A percentile compares a stretch with the other conserved stretches of the same genome.
phyloP scores from a whole-genome alignment of 2,329 filamentous ascomycete species.

The Stagonosporopsis tanaceti region DNA sequence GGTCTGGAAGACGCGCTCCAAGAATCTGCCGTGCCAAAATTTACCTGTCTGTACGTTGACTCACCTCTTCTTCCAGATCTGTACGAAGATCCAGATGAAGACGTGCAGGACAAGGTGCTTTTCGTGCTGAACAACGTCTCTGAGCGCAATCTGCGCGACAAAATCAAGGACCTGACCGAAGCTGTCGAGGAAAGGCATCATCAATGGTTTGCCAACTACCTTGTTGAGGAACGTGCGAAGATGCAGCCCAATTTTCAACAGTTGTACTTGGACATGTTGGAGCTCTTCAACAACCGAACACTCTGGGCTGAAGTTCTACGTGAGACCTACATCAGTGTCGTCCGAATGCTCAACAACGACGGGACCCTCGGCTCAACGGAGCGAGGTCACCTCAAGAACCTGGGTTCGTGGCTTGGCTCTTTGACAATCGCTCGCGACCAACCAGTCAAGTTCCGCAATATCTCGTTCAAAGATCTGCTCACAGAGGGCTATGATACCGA shows the following conservation, averaged over 20 bases:
- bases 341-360: conserved; percentile 89
- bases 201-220: conserved; percentile 94
- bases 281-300: conserved; percentile 77
- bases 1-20: conserved; percentile 68
- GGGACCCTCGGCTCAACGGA: conserved; percentile 86
- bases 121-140: conserved; percentile 98
- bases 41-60: conserved; percentile 80
- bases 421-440: conserved; percentile 92
- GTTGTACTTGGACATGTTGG: conserved; percentile 89
- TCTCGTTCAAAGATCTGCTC: conserved; percentile 94
- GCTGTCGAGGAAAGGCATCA: conserved; percentile 82
- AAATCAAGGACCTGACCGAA: conserved; percentile 81
- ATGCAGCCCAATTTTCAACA: conserved; percentile 96
- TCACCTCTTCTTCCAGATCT: conserved; percentile 67
- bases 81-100: conserved; percentile 84
- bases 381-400: conserved; percentile 87
- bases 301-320: conserved; percentile 90
- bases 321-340: conserved; percentile 88
- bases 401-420: conserved; percentile 92
- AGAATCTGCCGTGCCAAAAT: conserved; percentile 73
- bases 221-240: conserved; percentile 95
- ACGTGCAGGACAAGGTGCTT: conserved; percentile 89
- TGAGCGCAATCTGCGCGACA: conserved; percentile 82
- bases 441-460: conserved; percentile 94
- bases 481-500: conserved; percentile 94